Evolutionary conservation across 2,329 filamentous ascomycete species (phyloP).

Genomic region (Nemania sp.): DNA sequence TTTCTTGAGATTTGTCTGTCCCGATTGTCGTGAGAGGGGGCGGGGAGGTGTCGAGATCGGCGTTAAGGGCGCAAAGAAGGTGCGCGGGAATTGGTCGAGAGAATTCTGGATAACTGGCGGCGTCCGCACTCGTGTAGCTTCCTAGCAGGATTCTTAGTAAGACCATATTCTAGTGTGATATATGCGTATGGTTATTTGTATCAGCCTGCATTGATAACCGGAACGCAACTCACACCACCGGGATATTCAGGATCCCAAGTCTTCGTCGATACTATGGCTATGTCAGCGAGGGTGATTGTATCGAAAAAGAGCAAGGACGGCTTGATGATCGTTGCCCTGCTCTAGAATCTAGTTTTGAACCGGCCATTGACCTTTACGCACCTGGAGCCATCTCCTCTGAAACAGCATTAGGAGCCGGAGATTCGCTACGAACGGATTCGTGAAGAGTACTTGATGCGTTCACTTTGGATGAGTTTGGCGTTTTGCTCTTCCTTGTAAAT

Average conservation of each 20-base stretch:
- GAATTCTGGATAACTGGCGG: slow-evolving; percentile 48
- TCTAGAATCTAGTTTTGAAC: too few relatives aligned
- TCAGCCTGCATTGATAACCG: too few relatives aligned
- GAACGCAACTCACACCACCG: slow-evolving; percentile 40
- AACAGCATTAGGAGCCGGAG: slow-evolving; percentile 31
- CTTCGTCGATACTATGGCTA: slow-evolving; percentile 4
- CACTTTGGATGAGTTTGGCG: slow-evolving; percentile 43
- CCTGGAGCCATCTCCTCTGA: slow-evolving; percentile 9
- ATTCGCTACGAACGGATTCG: slow-evolving; percentile 44
- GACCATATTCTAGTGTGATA: background rate
- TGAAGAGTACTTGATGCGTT: slow-evolving; percentile 49
- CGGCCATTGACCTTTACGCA: too few relatives aligned
- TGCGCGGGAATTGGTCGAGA: slow-evolving; percentile 42
- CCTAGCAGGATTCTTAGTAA: slow-evolving; percentile 40
- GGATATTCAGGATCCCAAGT: slow-evolving; percentile 30
- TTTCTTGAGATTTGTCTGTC: too few relatives aligned
- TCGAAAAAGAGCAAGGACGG: background rate
- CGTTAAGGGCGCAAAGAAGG: slow-evolving; percentile 48
- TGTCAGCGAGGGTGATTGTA: slow-evolving; percentile 8
- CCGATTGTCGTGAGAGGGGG: too few relatives aligned
- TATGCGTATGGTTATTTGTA: too few relatives aligned
- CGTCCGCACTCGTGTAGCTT: slow-evolving; percentile 53
- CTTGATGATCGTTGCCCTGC: too few relatives aligned
- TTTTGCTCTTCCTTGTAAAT: slow-evolving; percentile 46
- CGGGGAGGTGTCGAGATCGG: slow-evolving; percentile 33